Percentiles rank a stretch among this genome's conserved stretches.
These are phyloP conservation scores for Colletotrichum siamense DNA, from an alignment of 2,329 filamentous ascomycete genomes.

Conservation along the genomic window DNA sequence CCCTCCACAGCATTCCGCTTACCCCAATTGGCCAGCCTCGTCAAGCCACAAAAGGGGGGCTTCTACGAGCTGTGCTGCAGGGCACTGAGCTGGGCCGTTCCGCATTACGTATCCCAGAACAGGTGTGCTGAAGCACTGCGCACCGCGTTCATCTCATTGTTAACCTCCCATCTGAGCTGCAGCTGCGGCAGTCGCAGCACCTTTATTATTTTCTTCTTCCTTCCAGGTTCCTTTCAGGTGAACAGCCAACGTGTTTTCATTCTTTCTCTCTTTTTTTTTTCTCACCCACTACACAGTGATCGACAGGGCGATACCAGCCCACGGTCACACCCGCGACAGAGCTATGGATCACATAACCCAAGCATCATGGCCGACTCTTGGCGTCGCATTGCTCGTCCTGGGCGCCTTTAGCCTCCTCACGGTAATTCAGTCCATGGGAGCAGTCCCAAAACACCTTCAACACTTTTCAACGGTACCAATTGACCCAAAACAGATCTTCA, in stretches of 20 bases:
- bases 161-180: not conserved
- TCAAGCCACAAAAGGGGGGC: constrained; percentile 12
- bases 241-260: not conserved
- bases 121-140: not conserved
- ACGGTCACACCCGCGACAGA: not conserved
- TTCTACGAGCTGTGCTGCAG: not conserved
- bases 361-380: constrained; percentile 17
- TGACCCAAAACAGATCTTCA: constrained; percentile 53
- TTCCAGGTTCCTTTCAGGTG: not conserved
- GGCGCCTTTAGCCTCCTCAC: not conserved
- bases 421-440: not conserved
- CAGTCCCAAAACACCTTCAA: not conserved
- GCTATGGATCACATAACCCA: constrained; percentile 11
- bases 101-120: constrained; percentile 22
- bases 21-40: constrained; percentile 8
- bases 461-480: not conserved
- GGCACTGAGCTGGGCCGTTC: not conserved
- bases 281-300: not conserved
- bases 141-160: constrained; percentile 3
- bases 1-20: not conserved
- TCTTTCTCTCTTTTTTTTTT: not conserved
- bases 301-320: not conserved
- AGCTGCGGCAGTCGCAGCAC: constrained; percentile 6
- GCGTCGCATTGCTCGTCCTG: not conserved
- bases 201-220: not conserved